Base-by-base conservation (phyloP, 176 grass and related monocot genomes). In the Paspalum notatum region DNA sequence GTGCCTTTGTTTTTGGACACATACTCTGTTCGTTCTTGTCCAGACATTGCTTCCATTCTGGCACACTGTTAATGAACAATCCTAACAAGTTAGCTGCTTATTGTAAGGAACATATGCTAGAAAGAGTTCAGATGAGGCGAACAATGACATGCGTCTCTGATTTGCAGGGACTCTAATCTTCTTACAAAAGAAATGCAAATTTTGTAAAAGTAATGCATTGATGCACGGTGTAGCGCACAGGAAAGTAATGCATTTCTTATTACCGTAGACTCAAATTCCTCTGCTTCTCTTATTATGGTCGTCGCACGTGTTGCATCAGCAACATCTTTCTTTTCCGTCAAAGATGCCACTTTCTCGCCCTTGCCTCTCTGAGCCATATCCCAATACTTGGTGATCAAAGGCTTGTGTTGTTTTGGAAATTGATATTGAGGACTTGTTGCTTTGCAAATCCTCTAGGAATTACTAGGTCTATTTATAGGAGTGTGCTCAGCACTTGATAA, bases 201-300 rank as follows among this genome's bases (percentile, higher is more conserved):
- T 32, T 2, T 65, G 11, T 57, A 40, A 42, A 74, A 41, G 12
- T 39, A 48, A 49, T 3, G 8, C 3, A 48, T 16, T 2, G 25
- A 4, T 32, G 4, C 7, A 9, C 5, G 5, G 45, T 75, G 32
- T 32, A 32, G 1, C 32, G 3, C 32, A 32, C 32, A 32, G 1
- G 32, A 32, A 32, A 32, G 32, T 32, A 32, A 32, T 32, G 32
- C 32, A 32, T 32, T 32, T 32, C 32, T 32, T 32, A 32, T 75
- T 75, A 75, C 72, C 72, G 9, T 21, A 58, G 72, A 58, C 20
- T 43, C 58, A 39, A 5, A 57, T 56, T 75, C 52, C 21, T 75
- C 53, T 43, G 72, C 38, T 58, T 58, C 52, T 16, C 38, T 58
- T 12, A 5, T 59, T 42, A 75, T 25, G 38, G 39, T 20, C 72